Conservation (phyloP, 2,329 filamentous ascomycete genomes). For the Setomelanomma holmii region DNA sequence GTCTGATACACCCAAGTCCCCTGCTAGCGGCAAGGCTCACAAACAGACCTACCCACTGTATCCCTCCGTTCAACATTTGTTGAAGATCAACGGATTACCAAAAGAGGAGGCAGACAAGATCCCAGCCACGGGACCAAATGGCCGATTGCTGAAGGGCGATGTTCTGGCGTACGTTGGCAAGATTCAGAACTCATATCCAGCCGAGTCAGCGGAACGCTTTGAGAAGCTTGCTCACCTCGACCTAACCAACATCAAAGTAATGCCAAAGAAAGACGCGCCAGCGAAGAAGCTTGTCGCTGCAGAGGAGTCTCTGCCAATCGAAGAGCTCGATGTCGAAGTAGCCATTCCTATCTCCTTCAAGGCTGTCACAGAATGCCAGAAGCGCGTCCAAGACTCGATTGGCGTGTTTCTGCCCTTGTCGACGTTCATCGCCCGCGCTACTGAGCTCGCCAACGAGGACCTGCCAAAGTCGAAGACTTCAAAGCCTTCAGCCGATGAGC, state of each 20-base stretch:
- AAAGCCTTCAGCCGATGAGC: constrained; percentile 75
- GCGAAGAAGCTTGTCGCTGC: constrained; percentile 55
- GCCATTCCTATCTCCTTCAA: constrained; percentile 79
- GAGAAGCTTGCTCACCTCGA: constrained; percentile 83
- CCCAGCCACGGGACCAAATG: constrained; percentile 83
- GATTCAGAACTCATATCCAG: constrained; percentile 75
- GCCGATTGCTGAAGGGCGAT: constrained; percentile 92
- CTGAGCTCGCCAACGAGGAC: constrained; percentile 85
- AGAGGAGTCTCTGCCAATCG: constrained; percentile 49
- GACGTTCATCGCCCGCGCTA: constrained; percentile 84
- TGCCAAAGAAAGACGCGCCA: constrained; percentile 54
- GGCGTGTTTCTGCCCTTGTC: constrained; percentile 83
- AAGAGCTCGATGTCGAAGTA: constrained; percentile 63
- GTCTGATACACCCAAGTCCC: constrained; percentile 39
- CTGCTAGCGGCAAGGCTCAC: constrained; percentile 56
- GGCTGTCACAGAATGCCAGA: constrained; percentile 80
- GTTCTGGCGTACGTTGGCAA: constrained; percentile 87
- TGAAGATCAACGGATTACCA: constrained; percentile 79
- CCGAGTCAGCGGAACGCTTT: constrained; percentile 73
- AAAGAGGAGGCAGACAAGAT: constrained; percentile 81
- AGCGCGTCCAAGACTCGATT: constrained; percentile 76
- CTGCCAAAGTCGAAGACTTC: constrained; percentile 72
- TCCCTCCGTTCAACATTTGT: constrained; percentile 83
- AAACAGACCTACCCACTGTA: constrained; percentile 76
- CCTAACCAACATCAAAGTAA: constrained; percentile 92